A percentile compares a stretch with the other conserved stretches of the same genome.
Conservation (phyloP, 805 yeast genomes). For the Saccharomycopsis lassenensis region DNA sequence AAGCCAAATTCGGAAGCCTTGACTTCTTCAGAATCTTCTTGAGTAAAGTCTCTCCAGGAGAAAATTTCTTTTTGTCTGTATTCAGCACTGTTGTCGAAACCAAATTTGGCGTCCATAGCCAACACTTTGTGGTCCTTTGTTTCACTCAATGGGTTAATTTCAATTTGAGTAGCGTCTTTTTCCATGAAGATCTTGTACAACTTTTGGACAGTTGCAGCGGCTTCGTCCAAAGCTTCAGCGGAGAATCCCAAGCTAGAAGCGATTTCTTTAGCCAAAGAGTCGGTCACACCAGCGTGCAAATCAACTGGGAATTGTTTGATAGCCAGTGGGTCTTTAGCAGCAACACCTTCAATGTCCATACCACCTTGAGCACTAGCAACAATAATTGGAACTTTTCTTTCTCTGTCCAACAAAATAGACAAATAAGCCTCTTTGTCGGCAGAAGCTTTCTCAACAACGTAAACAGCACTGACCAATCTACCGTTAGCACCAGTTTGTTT, state of each 20-base stretch:
- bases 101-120: conserved; percentile 99
- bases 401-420: conserved; percentile 92
- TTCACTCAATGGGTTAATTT: conserved; percentile 96
- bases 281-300: conserved; percentile 70
- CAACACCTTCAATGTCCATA: conserved; percentile 99
- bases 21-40: conserved; percentile 97
- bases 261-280: conserved; percentile 59
- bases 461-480: conserved; percentile 92
- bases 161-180: conserved; percentile 95
- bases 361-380: conserved; percentile 98
- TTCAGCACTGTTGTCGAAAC: conserved; percentile 92
- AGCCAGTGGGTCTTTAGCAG: conserved; percentile 80
- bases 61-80: conserved; percentile 93
- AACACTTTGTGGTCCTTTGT: conserved; percentile 80
- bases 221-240: conserved; percentile 64
- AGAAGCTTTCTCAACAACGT: conserved; percentile 88
- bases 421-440: conserved; percentile 92
- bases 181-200: conserved; percentile 83
- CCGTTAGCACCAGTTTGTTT: conserved; percentile 98
- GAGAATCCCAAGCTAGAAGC: conserved; percentile 80
- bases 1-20: conserved; percentile 82
- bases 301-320: conserved; percentile 81
- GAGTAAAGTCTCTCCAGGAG: conserved; percentile 93
- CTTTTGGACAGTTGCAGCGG: conserved; percentile 77
- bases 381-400: conserved; percentile 78